Evolutionary conservation across 2,329 filamentous ascomycete genomes (phyloP), one percentile per base, ranked within the genome.

Genomic region (Davidsoniella neocaledoniae): DNA sequence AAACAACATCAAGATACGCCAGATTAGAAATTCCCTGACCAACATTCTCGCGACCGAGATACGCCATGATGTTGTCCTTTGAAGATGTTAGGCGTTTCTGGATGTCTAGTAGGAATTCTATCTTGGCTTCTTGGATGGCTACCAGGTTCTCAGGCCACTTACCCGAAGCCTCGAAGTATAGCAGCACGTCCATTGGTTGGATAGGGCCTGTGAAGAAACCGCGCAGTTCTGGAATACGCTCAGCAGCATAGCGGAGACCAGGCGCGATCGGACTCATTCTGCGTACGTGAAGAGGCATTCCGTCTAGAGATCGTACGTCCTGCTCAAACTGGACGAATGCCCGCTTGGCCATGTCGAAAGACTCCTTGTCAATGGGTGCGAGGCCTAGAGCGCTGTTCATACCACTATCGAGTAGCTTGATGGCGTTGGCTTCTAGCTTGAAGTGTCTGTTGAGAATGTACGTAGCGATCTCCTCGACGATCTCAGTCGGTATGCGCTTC

Each of bases 81-180:
- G 70, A 65, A 16, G 76, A 71, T 49, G 76, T 71, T 2, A 98
- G 67, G 2, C 86, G 72, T 47, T 81, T 77, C 46, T 80, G 78
- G 51, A 94, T 79, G 57, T 80, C 76, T 3, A 95, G 66, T 3
- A 91, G 70, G 60, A 98, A 94, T 3, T 93, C 91, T 38, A 93
- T 76, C 64, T 98, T 98, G 10, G 87, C 88, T 59, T 87, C 79
- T 62, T 98, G 91, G 50, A 96, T 94, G 4, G 90, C 88, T 3
- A 77, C 77, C 7, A 96, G 66, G 59, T 93, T 86, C 60, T 96
- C 88, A 0, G 91, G 91, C 91, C 91, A 98, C 57, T 86, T 82
- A 43, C 79, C 81, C 5, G 91, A 96, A 4, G 83, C 85, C 66
- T 98, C 91, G 57, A 98, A 96, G 60, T 90, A 88, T 44, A 98